These are phyloP conservation scores for Spergularia azorica DNA, from an alignment of 179 eudicot genomes.

Conservation along the genomic window DNA sequence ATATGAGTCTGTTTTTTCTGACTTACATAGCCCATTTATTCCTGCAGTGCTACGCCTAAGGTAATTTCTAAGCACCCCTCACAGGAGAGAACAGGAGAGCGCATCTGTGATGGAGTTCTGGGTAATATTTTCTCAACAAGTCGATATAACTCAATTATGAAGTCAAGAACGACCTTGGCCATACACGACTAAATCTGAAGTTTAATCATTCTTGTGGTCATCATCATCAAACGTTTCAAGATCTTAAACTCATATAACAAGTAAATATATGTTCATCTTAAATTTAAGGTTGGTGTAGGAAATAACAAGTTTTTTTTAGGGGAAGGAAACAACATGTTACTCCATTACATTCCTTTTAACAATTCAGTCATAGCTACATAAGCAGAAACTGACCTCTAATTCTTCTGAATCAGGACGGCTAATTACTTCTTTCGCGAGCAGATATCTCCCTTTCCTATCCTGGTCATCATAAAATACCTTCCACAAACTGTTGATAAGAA, in stretches of 20 bases:
- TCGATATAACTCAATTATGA: neutral
- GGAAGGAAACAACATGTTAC: neutral
- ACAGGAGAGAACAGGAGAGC: no score
- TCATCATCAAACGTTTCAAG: neutral
- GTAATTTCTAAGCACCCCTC: no score
- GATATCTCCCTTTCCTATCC: conserved; percentile 79
- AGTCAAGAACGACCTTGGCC: no score
- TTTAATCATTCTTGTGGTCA: neutral
- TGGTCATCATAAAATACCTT: conserved; percentile 93
- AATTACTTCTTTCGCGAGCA: conserved; percentile 78
- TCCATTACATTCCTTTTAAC: conserved; percentile 1
- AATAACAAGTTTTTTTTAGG: neutral
- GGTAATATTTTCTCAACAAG: neutral
- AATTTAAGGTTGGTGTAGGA: neutral
- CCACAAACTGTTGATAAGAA: conserved; percentile 59
- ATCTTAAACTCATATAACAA: neutral
- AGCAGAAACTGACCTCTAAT: conserved; percentile 64
- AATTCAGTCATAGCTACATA: no score
- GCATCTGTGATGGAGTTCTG: neutral
- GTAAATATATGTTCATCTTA: neutral
- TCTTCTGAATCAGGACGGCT: conserved; percentile 91
- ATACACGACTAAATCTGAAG: neutral
- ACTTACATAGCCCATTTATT: neutral
- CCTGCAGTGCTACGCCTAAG: no score
- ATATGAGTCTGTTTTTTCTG: neutral